A percentile compares a stretch with the other conserved stretches of the same genome.
Evolutionary conservation across 495 filamentous ascomycete genomes (phyloP).

Genomic region (Aspergillus cavernicola): DNA sequence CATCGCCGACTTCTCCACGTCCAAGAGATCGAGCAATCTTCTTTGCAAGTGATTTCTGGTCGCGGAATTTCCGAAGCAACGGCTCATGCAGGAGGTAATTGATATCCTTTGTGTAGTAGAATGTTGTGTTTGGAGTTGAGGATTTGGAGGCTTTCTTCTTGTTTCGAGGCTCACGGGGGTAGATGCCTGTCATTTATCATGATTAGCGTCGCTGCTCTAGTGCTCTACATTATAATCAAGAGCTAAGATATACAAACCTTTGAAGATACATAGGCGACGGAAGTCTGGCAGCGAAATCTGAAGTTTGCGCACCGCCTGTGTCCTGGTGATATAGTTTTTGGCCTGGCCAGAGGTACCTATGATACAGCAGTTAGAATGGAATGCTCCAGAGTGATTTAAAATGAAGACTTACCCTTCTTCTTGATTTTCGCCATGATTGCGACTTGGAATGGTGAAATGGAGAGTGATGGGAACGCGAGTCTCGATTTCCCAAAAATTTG

Average conservation of each 20-base stretch:
- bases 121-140: slow-evolving; percentile 84
- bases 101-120: slow-evolving; percentile 99
- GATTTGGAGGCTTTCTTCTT: slow-evolving; percentile 96
- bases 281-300: slow-evolving; percentile 97
- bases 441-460: slow-evolving; percentile 23
- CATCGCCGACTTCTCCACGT: slow-evolving; percentile 84
- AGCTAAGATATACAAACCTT: slow-evolving; percentile 49
- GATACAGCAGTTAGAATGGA: slow-evolving; percentile 9
- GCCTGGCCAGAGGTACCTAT: slow-evolving; percentile 82
- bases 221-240: background rate
- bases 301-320: slow-evolving; percentile 93
- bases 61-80: slow-evolving; percentile 90
- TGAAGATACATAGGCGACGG: slow-evolving; percentile 97
- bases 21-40: slow-evolving; percentile 92
- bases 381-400: background rate
- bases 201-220: background rate
- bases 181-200: slow-evolving; percentile 60
- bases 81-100: slow-evolving; percentile 97
- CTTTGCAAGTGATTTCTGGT: slow-evolving; percentile 93
- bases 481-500: slow-evolving; percentile 8
- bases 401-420: slow-evolving; percentile 69
- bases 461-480: slow-evolving; percentile 22
- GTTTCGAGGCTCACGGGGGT: slow-evolving; percentile 90
- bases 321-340: slow-evolving; percentile 97
- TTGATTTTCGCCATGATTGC: slow-evolving; percentile 74